Evolutionary conservation across 2,329 filamentous ascomycete species (phyloP), one percentile per base, ranked within the genome.

Genomic region (Bisporella sp.): DNA sequence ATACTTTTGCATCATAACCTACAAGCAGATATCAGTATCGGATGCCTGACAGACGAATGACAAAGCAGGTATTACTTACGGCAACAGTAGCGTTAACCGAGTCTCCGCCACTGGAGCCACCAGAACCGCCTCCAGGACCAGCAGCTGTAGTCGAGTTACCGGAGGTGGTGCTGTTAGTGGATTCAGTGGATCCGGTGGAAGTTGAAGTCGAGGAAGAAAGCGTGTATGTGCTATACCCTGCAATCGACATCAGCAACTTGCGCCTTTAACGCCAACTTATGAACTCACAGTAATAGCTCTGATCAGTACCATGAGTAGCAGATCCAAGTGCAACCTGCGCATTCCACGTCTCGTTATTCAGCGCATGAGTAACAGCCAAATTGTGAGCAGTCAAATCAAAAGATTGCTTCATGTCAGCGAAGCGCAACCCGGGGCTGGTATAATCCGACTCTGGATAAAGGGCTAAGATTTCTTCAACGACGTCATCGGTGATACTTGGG

Each of bases 1-100:
- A 50, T 69, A 69, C 37, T 67, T 64, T 51, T 71, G 68, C 53
- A 70, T 62, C 57, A 45, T 61, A 45, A 62, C n/a, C 35, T 39
- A 39, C 35, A 39, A n/a, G 2, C 35, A n/a, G 35, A 9, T n/a
- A 39, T 9, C 35, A n/a, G 35, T 9, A 39, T 39, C 9, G 3
- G n/a, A 39, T 39, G 35, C 2, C 8, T 39, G 35, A 39, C 35
- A 39, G 3, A 39, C 8, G 35, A 39, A 39, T 21, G 21, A 21
- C 21, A 21, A 21, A 21, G 21, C 21, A 21, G 21, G 21, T 21
- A 21, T 21, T 21, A 39, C 35, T 9, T 39, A 39, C 54, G 11
- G 62, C 62, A 39, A 63, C 51, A 7, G 54, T 58, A 5, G 59
- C 54, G 48, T 63, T 60, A 21, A 62, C 56, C 12, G 58, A 60